Percentiles rank a stretch among this genome's conserved stretches.
phyloP scores from a whole-genome alignment of 139 green algal species.

The Diplosphaera chodatii region DNA sequence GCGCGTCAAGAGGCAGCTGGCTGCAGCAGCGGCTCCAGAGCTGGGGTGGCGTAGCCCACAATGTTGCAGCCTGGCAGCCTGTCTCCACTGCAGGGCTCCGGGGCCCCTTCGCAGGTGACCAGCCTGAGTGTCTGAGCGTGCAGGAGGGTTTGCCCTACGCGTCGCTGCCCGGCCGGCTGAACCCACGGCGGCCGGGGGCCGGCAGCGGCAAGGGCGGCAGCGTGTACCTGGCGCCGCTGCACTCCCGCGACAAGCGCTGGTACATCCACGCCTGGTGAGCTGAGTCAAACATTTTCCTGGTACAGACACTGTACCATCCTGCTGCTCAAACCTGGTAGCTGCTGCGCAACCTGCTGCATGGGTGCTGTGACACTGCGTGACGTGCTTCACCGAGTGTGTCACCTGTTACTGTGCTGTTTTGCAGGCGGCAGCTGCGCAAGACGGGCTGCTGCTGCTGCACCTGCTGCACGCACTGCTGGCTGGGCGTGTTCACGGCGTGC shows the following conservation, averaged over 20 bases:
- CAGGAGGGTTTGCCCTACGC: slow-evolving; percentile 3
- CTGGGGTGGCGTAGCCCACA: too few relatives aligned
- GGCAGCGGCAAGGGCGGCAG: background rate
- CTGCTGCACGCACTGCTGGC: slow-evolving; percentile 4
- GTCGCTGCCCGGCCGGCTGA: background rate
- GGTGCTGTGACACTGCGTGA: too few relatives aligned
- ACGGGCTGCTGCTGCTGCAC: slow-evolving; percentile 11
- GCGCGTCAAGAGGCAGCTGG: too few relatives aligned
- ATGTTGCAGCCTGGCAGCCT: too few relatives aligned
- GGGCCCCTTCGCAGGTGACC: too few relatives aligned
- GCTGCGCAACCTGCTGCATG: too few relatives aligned
- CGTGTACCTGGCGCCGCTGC: slow-evolving; percentile 4
- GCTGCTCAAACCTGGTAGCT: too few relatives aligned
- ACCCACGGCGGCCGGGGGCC: background rate
- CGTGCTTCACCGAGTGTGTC: background rate
- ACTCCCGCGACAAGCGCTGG: slow-evolving; percentile 18
- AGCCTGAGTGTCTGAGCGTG: too few relatives aligned
- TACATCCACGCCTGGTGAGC: slow-evolving; percentile 10
- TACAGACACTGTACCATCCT: too few relatives aligned
- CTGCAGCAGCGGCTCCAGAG: too few relatives aligned
- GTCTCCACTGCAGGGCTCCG: too few relatives aligned
- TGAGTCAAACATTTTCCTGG: too few relatives aligned
- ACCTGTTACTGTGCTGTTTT: background rate
- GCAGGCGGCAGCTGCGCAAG: slow-evolving; percentile 8
- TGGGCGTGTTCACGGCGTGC: background rate